Evolutionary conservation across 306 rosid genomes (phyloP).

Genomic region (Castanea mollissima): DNA sequence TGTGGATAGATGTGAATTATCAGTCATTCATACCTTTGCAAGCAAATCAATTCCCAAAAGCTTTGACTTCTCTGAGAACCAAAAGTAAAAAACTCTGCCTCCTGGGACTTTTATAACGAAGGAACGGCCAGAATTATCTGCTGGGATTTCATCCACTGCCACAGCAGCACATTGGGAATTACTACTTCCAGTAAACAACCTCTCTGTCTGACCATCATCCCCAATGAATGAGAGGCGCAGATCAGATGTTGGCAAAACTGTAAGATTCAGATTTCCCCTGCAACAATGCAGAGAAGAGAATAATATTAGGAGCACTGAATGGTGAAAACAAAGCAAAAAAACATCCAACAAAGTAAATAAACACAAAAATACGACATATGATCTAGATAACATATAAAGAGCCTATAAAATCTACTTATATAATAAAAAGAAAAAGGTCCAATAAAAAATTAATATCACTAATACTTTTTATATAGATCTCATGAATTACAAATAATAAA

Average conservation of each 20-base stretch:
- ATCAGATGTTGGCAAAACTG: conserved; percentile 80
- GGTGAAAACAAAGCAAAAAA: conserved; percentile 1
- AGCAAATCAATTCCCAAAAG: conserved; percentile 86
- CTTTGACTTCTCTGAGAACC: conserved; percentile 93
- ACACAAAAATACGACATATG: background rate
- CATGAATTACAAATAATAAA: background rate
- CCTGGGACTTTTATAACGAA: conserved; percentile 52
- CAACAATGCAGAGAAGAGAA: conserved; percentile 24
- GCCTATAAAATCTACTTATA: background rate
- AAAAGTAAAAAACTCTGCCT: conserved; percentile 54
- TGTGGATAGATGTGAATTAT: background rate
- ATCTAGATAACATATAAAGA: background rate
- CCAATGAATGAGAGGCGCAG: conserved; percentile 81
- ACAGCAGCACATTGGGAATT: conserved; percentile 52
- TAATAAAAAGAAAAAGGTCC: background rate
- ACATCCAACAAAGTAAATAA: background rate
- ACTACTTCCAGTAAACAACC: conserved; percentile 50
- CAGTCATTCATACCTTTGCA: conserved; percentile 52
- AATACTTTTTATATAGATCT: background rate
- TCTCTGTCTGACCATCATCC: conserved; percentile 71
- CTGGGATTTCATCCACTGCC: conserved; percentile 57
- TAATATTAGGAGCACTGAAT: conserved; percentile 15
- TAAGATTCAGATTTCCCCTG: conserved; percentile 89
- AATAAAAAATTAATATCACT: background rate
- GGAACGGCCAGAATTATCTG: conserved; percentile 78